Evolutionary conservation across 1,139 yeast species (phyloP), one percentile per base, ranked within the genome.

Genomic region (Ashbya aceris): DNA sequence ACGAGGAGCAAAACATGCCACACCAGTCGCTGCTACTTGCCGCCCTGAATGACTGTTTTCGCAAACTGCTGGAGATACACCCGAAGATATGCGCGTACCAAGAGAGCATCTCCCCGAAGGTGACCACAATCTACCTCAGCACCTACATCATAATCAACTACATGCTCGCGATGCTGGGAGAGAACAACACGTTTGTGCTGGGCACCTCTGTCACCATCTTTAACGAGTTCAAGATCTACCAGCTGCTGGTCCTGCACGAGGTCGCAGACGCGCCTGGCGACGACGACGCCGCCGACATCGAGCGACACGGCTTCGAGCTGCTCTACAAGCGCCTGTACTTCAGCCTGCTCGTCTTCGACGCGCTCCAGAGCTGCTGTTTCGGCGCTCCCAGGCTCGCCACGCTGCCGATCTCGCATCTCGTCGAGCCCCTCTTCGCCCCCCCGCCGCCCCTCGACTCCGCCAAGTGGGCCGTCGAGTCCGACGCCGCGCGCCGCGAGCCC

Each of bases 141-240:
- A 64, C 78, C 0, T 66, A 79, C 45, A 65, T 74, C 1, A 49
- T 79, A 17, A 54, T 77, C 33, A 79, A 79, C 52, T 81, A 77
- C 54, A 62, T 76, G 2, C 67, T 78, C 12, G 62, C 79, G 3
- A 62, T 79, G 43, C 74, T 75, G 38, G 84, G 84, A 1, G 77
- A 73, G 46, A 69, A 69, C 35, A 77, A 74, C 53, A 70, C 79
- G 1, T 60, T 74, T 40, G 79, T 80, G 0, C 63, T 79, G 33
- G 69, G 79, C 1, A 61, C 74, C 47, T 65, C 82, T 1, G 67
- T 71, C 9, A 66, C 80, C 1, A 67, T 78, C 8, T 74, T 80
- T 54, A 76, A 76, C 56, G 86, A 79, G 51, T 73, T 75, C 57
- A 71, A 71, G 47, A 64, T 79, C 3, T 62, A 68, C 54, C 74